Base-by-base conservation (phyloP, 2,329 filamentous ascomycete genomes). In the Pseudogymnoascus sp. region DNA sequence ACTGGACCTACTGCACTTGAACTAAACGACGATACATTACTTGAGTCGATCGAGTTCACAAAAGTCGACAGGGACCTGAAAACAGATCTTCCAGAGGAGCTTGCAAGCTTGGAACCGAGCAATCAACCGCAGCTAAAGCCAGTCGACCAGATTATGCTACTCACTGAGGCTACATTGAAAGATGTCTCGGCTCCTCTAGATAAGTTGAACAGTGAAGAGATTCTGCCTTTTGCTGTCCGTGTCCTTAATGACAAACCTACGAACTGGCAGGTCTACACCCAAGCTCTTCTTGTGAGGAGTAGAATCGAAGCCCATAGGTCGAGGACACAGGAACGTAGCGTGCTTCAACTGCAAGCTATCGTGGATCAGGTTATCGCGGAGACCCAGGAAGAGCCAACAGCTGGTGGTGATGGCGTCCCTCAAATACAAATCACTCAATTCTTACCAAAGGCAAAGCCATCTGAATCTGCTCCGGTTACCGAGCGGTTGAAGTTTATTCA, bases 211-310 rank as follows among this genome's bases (percentile, higher is more conserved):
- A 83, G 92, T n/a, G 92, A 97, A 75, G 91, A 97, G 73, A 93
- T 96, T 4, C 76, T 96, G 0, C 94, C 94, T 0, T 99, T 93
- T 72, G 94, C 94, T 0, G 88, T 87, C 1, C 85, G 94, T 42
- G 94, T 97, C 0, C 81, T 99, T 1, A 84, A 89, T 7, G 92
- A 94, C 65, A 92, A 93, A 68, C 89, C 89, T 53, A 93, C 91
- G 0, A 99, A 97, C 74, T 99, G 94, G 94, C 94, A 97, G 74
- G 88, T 97, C 35, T 97, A 97, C 73, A 97, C 94, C 0, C 92
- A 97, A 72, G 94, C 92, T 0, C 79, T 99, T 7, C 80, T 99
- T 0, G 90, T 97, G 1, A 84, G 94, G 50, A 96, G 91, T 65
- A 83, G 94, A 14, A 93, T 97, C 62, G 94, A 99, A 75, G 82